Base-by-base conservation (phyloP, 352 stramenopile genomes). In the Pythium chondricola region DNA sequence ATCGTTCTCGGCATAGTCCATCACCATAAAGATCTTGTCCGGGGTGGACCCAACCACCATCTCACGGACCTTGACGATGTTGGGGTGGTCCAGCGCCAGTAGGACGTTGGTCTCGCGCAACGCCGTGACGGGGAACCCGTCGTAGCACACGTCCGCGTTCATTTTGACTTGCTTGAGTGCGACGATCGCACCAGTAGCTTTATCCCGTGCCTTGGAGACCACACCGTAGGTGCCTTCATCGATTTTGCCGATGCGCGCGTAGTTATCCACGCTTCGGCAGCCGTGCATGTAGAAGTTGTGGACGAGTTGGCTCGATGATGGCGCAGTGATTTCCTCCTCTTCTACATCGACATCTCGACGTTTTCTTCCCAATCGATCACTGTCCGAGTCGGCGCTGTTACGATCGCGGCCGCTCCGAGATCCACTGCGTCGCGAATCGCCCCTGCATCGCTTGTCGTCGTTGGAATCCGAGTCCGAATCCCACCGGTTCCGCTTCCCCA, bases 171-270 rank as follows among this genome's bases (percentile, higher is more conserved):
- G 83, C 51, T 97, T 96, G 36, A 97, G 65, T 25, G 96, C 96
- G 14, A 98, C 93, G 37, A 98, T 90, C 52, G 97, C 79, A 27
- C 83, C 74, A 6, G 86, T 95, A 32, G 64, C 56, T 27, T 95
- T 90, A 58, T 98, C 93, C 14, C 78, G 68, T 26, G 92, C 96
- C 48, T 95, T 96, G 56, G 93, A 98, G 3, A 98, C 96, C 44
- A 98, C 87, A 5, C 96, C 96, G 62, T 98, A 99, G 18, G 95
- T 98, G 3, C 96, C 96, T 72, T 98, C 91, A 43, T 97, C 93
- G 41, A 99, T 92, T 48, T 91, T 93, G 27, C 77, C 78, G 21
- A 98, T 85, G 6, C 93, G 78, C 48, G 96, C 85, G 52, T 98
- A 99, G 46, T 72, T 90, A 48, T 98, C 92, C 31, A 98, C 95